Base-by-base conservation (phyloP, 78 protist genomes). In the Guillardia theta region DNA sequence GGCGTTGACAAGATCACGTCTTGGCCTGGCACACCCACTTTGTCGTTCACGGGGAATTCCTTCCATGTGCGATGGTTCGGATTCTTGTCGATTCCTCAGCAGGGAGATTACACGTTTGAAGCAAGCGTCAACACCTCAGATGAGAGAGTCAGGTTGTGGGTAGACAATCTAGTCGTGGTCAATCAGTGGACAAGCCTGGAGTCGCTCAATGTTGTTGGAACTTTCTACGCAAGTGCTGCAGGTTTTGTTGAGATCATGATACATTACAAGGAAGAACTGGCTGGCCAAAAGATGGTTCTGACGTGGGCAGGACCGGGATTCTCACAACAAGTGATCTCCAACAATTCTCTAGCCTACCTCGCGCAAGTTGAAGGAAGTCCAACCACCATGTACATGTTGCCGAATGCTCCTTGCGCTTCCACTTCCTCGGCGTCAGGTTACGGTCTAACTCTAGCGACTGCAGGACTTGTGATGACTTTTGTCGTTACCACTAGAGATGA, bases 141-240 rank as follows among this genome's bases (percentile, higher is more conserved):
- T 18, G 90, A 78, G 90, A 37, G 90, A 8, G 24, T 78, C 53
- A 37, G 24, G 24, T 30, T 78, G 24, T 80, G 90, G 90, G 90
- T 80, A 45, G 90, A 80, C 10, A 80, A 80, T 44, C 24, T 37
- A 19, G 19, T 80, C 53, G 5, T 80, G 44, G 45, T 80, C 27
- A 30, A 80, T n/a, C 90, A 80, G 90, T 80, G 90, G 90, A n/a
- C 90, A 1, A 80, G 90, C 19, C 90, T 39, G 12, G 0, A 27
- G 24, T 46, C 90, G 12, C 90, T 44, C 33, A 21, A 6, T 37
- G 50, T 43, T 6, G 22, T n/a, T 8, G 90, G 90, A 18, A 41
- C 90, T 1, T 43, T n/a, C 36, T 46, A 37, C 43, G 10, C 90
- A 48, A 44, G 53, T 30, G 18, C 50, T 19, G 37, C 30, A 27